Evolutionary conservation across 148 eudicot genomes (phyloP).

Genomic region (Chenopodium album): DNA sequence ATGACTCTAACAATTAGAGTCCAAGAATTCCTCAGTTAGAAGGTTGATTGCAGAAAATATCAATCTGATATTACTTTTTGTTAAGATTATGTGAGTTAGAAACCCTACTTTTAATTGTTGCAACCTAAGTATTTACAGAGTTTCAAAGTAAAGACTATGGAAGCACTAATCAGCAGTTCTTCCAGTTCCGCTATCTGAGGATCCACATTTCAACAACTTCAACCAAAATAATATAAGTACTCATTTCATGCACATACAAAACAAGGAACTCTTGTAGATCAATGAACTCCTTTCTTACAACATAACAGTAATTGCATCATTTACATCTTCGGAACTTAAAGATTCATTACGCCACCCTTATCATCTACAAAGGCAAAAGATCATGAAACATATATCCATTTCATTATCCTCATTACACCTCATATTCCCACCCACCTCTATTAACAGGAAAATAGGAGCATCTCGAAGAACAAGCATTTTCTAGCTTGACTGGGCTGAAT

Average conservation of each 20-base stretch:
- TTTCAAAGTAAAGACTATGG: too few relatives aligned
- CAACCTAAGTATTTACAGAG: too few relatives aligned
- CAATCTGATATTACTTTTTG: too few relatives aligned
- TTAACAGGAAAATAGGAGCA: background rate
- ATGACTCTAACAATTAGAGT: too few relatives aligned
- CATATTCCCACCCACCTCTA: background rate
- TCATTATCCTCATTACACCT: background rate
- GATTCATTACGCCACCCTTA: conserved; percentile 6
- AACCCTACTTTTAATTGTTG: too few relatives aligned
- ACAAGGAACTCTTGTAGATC: background rate
- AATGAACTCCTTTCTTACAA: background rate
- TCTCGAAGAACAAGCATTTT: background rate
- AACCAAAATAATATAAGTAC: too few relatives aligned
- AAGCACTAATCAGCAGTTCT: too few relatives aligned
- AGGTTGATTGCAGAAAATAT: too few relatives aligned
- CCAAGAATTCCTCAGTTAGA: too few relatives aligned
- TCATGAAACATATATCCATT: background rate
- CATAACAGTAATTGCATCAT: conserved; percentile 7
- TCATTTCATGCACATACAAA: conserved; percentile 19
- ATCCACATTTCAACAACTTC: too few relatives aligned
- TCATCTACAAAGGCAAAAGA: conserved; percentile 15
- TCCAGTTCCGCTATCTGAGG: too few relatives aligned
- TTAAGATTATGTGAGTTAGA: too few relatives aligned
- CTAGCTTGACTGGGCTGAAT: background rate
- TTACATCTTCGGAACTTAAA: conserved; percentile 1